Evolutionary conservation across 1,139 yeast species (phyloP).

Genomic region (Nakaseomyces sp.): DNA sequence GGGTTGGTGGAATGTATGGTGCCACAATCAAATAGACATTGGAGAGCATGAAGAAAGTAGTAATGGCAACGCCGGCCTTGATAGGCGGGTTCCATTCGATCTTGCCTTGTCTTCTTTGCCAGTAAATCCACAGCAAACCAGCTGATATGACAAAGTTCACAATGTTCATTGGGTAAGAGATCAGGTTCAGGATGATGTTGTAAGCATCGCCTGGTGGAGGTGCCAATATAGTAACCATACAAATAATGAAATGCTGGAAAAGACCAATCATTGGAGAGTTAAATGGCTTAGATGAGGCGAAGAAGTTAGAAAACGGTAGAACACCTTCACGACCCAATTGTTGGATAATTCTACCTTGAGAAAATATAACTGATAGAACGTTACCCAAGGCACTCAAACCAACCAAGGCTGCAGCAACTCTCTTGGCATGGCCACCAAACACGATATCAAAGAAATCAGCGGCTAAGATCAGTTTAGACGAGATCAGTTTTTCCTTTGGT

Average conservation of each 20-base stretch:
- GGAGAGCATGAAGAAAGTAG: constrained; percentile 55
- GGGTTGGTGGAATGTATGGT: constrained; percentile 71
- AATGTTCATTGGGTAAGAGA: constrained; percentile 66
- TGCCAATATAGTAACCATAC: constrained; percentile 46
- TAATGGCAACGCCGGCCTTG: constrained; percentile 56
- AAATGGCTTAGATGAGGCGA: constrained; percentile 46
- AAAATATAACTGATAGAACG: constrained; percentile 66
- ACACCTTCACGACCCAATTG: constrained; percentile 67
- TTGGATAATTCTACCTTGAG: constrained; percentile 70
- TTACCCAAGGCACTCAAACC: constrained; percentile 72
- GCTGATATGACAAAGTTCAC: constrained; percentile 67
- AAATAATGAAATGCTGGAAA: constrained; percentile 46
- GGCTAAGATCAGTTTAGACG: constrained; percentile 64
- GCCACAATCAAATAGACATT: constrained; percentile 67
- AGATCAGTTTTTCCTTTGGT: constrained; percentile 49
- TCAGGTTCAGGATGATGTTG: constrained; percentile 62
- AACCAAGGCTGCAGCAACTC: constrained; percentile 61
- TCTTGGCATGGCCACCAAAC: constrained; percentile 61
- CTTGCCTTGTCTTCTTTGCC: constrained; percentile 44
- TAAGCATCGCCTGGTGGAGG: constrained; percentile 77
- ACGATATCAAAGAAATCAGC: constrained; percentile 65
- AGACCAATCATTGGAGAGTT: constrained; percentile 41
- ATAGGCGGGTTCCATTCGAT: constrained; percentile 69
- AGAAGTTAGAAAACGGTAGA: constrained; percentile 55
- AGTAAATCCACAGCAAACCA: constrained; percentile 59